Conservation (phyloP, 2,329 filamentous ascomycete genomes). For the Beauveria bassiana region DNA sequence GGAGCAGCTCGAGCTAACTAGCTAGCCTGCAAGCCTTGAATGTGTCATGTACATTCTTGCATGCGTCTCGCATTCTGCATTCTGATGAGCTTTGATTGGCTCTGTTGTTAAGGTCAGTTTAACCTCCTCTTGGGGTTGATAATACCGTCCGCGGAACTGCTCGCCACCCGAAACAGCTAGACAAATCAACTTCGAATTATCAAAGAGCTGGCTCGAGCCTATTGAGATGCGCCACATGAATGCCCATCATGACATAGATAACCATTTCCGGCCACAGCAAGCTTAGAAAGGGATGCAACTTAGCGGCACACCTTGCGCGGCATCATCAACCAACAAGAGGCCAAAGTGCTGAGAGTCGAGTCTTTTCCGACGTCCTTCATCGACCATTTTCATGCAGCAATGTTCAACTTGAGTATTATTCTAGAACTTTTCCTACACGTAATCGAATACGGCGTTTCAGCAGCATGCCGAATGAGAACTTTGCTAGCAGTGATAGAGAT, state of each 20-base stretch:
- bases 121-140: background rate
- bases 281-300: slow-evolving; percentile 60
- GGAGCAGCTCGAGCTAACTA: slow-evolving; percentile 62
- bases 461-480: slow-evolving; percentile 64
- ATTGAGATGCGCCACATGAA: background rate
- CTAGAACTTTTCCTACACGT: slow-evolving; percentile 58
- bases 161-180: background rate
- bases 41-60: slow-evolving; percentile 74
- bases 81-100: slow-evolving; percentile 86
- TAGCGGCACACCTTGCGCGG: slow-evolving; percentile 79
- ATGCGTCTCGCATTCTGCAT: slow-evolving; percentile 69
- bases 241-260: background rate
- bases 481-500: slow-evolving; percentile 67
- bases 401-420: slow-evolving; percentile 58
- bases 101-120: slow-evolving; percentile 73
- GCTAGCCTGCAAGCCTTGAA: slow-evolving; percentile 57
- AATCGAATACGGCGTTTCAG: slow-evolving; percentile 68
- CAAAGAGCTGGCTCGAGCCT: background rate
- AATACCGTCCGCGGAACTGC: background rate
- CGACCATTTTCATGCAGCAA: slow-evolving; percentile 86
- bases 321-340: slow-evolving; percentile 40
- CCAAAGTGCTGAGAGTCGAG: slow-evolving; percentile 59
- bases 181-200: background rate
- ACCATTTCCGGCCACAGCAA: background rate
- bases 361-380: slow-evolving; percentile 87